A percentile compares a stretch with the other conserved stretches of the same genome.
Evolutionary conservation across 495 filamentous ascomycete species (phyloP).

Genomic region (Aspergillus nidulans): DNA sequence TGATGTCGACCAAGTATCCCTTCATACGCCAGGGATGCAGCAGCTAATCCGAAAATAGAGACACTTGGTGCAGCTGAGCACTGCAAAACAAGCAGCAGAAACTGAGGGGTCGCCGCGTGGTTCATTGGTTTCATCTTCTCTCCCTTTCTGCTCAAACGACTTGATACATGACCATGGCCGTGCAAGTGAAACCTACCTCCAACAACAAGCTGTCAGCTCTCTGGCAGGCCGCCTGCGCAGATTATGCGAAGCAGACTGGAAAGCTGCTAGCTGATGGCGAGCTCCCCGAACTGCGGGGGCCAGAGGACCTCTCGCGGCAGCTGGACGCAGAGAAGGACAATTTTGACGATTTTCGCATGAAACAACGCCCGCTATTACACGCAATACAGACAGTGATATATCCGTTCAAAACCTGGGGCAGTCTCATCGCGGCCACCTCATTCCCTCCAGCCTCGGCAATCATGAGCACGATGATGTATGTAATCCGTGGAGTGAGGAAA

Average conservation of each 20-base stretch:
- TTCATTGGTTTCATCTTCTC: too few relatives aligned
- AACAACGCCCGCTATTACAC: background rate
- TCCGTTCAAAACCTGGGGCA: conserved; percentile 4
- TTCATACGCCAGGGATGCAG: too few relatives aligned
- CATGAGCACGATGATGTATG: conserved; percentile 25
- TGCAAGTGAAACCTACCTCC: background rate
- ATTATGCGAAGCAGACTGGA: conserved; percentile 11
- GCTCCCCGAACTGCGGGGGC: background rate
- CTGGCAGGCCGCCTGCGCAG: conserved; percentile 8
- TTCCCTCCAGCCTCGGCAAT: conserved; percentile 25
- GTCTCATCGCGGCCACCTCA: background rate
- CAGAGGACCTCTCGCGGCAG: background rate
- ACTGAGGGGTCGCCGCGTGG: too few relatives aligned
- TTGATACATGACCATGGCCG: too few relatives aligned
- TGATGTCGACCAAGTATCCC: too few relatives aligned
- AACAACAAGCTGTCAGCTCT: conserved; percentile 6
- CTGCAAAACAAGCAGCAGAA: too few relatives aligned
- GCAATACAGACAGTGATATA: background rate
- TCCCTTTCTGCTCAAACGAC: too few relatives aligned
- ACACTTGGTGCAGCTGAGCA: too few relatives aligned
- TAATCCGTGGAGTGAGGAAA: conserved; percentile 23
- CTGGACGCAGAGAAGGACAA: background rate
- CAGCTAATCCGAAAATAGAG: too few relatives aligned
- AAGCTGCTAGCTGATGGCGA: background rate
- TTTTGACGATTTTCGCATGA: conserved; percentile 1